Percentiles rank a stretch among this genome's conserved stretches.
Evolutionary conservation across 257 asterid species (phyloP).

Genomic region (Solanum boliviense): DNA sequence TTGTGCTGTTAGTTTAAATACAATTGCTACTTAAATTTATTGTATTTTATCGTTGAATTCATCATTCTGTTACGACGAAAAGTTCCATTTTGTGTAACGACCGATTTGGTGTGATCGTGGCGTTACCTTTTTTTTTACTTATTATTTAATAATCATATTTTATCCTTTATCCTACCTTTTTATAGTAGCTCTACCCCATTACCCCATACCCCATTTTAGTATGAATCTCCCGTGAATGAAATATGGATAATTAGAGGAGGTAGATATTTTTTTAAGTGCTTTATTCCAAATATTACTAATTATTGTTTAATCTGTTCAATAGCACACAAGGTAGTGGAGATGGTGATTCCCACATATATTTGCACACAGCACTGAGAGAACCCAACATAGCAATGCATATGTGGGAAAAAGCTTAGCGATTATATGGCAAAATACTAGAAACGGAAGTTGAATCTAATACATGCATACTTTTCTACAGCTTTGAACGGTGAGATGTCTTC

Average conservation of each 20-base stretch:
- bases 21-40: not conserved
- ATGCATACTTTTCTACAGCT: slow-evolving; percentile 87
- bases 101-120: not conserved
- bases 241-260: not conserved
- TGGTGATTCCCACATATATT: not conserved
- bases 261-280: not conserved
- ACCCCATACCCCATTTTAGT: not conserved
- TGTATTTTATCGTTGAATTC: not conserved
- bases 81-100: not conserved
- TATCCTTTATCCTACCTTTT: not conserved
- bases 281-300: not conserved
- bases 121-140: not conserved
- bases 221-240: not conserved
- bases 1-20: not conserved
- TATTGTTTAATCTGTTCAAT: not conserved
- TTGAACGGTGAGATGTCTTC: slow-evolving; percentile 97
- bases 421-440: not conserved
- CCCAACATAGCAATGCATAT: not conserved
- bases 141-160: not conserved
- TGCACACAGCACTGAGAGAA: not conserved
- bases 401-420: not conserved
- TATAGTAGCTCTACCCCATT: not conserved
- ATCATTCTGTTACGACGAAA: not conserved
- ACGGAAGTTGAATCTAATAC: slow-evolving; percentile 5
- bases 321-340: not conserved